Conservation (phyloP, 768 basidiomycete genomes). For the Xerocomus brunneocitrinus region DNA sequence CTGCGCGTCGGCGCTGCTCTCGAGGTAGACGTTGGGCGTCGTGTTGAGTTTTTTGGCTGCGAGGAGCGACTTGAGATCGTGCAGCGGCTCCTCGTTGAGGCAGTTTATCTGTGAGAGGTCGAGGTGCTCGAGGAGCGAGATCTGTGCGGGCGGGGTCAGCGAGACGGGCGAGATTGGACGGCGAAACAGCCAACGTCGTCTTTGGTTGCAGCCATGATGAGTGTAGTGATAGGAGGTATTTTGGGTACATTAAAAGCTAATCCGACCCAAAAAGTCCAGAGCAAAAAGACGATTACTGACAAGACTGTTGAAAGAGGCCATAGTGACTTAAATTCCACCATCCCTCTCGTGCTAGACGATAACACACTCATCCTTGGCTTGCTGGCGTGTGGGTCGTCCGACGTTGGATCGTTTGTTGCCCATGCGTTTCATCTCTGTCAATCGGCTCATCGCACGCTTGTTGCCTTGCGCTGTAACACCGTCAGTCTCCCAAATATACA, state of each 20-base stretch:
- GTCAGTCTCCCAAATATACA: neutral
- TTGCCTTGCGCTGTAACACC: conserved; percentile 84
- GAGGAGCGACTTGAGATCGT: conserved; percentile 53
- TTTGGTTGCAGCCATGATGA: conserved; percentile 20
- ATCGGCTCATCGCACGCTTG: conserved; percentile 91
- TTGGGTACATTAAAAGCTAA: neutral
- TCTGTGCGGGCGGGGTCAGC: conserved; percentile 30
- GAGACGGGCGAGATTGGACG: neutral
- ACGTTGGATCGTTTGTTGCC: conserved; percentile 74
- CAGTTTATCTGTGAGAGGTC: conserved; percentile 61
- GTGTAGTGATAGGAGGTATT: conserved; percentile 15
- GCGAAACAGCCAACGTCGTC: conserved; percentile 28
- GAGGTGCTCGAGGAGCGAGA: conserved; percentile 53
- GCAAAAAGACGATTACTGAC: neutral
- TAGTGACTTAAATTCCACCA: conserved; percentile 3
- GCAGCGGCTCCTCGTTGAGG: conserved; percentile 56
- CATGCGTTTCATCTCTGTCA: conserved; percentile 93
- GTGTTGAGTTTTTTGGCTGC: conserved; percentile 41
- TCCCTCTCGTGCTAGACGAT: conserved; percentile 46
- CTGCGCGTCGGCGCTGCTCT: conserved; percentile 72
- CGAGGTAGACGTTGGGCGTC: conserved; percentile 40
- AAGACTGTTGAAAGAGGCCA: neutral
- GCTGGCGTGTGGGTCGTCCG: conserved; percentile 84
- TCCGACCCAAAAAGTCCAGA: conserved; percentile 1
- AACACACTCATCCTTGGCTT: conserved; percentile 92